Evolutionary conservation across 768 basidiomycete genomes (phyloP), one percentile per base, ranked within the genome.

Genomic region (Strobilomyces dryophilus): DNA sequence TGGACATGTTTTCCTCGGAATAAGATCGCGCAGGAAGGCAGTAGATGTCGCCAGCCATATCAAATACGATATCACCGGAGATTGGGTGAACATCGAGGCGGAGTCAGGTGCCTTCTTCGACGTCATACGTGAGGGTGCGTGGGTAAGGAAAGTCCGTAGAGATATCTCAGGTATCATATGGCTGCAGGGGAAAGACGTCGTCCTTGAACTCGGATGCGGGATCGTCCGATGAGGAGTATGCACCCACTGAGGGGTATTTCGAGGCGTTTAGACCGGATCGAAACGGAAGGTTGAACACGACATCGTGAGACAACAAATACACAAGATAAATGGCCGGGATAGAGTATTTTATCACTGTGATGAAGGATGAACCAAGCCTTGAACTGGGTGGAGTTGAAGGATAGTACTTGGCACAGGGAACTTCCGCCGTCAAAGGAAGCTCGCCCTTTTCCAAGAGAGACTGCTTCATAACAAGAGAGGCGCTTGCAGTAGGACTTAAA

Each of bases 31-130:
- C 78, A 21, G 85, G 78, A 42, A 89, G 73, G 60, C 87, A 89
- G 65, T 87, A 89, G 27, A 89, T 63, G 62, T 89, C 85, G 3
- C 87, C 87, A 8, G 83, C 67, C 79, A 89, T 85, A 64, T 87
- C 87, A 51, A 87, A 89, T 8, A 87, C 76, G 42, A 89, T 77
- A 57, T 89, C 87, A 12, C 87, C 85, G 3, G 79, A 77, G 49
- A 71, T 69, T n/a, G 84, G 84, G 55, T 86, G 81, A 2, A 87
- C 85, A 61, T 88, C 87, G 29, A 89, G 76, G 11, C 85, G 76
- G 49, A 89, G 70, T 86, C 86, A 89, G 34, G 87, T 89, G 8
- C 87, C 87, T 62, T 88, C 84, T 39, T 76, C 72, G 14, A 88
- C 86, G 51, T 87, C 81, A 64, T 84, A 89, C 51, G 79, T 76